These are phyloP conservation scores for Fusarium goolgardi DNA, from an alignment of 2,329 filamentous ascomycete genomes.

Conservation along the genomic window DNA sequence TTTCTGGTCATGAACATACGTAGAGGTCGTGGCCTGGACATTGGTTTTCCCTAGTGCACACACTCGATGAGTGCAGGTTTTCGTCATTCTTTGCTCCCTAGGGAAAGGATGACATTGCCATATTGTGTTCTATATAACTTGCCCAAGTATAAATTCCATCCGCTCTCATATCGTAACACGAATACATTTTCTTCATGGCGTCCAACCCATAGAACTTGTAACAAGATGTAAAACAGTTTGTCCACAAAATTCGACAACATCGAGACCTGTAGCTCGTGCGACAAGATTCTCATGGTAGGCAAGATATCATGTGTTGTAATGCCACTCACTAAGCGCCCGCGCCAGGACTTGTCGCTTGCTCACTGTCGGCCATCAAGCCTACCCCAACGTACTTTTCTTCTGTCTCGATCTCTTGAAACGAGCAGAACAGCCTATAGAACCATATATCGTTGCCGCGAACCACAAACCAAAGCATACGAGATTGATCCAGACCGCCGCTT, in stretches of 20 bases:
- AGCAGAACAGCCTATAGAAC: background rate
- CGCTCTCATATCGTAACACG: no score
- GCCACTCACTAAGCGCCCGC: accelerated
- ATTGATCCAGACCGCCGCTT: background rate
- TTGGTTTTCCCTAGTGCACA: no score
- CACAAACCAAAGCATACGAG: background rate
- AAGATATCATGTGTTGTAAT: no score
- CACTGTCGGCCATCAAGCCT: background rate
- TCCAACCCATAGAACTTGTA: accelerated
- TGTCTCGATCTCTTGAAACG: background rate
- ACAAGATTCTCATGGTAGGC: no score
- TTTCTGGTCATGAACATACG: no score
- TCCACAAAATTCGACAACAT: background rate
- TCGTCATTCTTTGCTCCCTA: no score
- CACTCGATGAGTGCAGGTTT: no score
- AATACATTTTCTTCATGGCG: accelerated
- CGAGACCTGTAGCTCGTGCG: background rate
- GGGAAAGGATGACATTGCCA: no score
- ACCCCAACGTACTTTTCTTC: background rate
- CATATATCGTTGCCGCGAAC: background rate
- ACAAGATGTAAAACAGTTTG: accelerated
- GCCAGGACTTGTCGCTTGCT: accelerated
- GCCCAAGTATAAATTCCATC: no score
- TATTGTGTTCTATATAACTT: no score
- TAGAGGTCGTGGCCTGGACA: no score